Evolutionary conservation across 2,329 filamentous ascomycete species (phyloP).

Genomic region (Botrytis tulipae): DNA sequence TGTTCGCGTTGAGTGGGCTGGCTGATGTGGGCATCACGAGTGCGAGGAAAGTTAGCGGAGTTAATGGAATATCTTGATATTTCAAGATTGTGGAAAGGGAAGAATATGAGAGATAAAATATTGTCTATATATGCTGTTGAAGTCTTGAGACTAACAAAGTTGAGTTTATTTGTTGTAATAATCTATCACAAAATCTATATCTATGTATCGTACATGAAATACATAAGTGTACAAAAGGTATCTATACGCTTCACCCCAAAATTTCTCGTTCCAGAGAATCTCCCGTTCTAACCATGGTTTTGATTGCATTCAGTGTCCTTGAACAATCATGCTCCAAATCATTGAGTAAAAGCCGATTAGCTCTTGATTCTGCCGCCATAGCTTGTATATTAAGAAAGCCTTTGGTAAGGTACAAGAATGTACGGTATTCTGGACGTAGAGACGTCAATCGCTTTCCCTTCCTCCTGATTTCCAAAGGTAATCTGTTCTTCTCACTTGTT

Average conservation of each 20-base stretch:
- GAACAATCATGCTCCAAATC: conserved; percentile 35
- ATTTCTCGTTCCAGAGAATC: conserved; percentile 31
- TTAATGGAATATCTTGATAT: conserved; percentile 2
- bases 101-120: not conserved
- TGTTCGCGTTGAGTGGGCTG: conserved; percentile 30
- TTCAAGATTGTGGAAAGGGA: not conserved
- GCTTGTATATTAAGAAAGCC: conserved; percentile 35
- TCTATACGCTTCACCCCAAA: conserved; percentile 15
- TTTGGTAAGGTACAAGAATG: conserved; percentile 35
- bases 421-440: conserved; percentile 35
- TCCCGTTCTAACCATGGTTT: conserved; percentile 34
- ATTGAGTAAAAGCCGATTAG: conserved; percentile 29
- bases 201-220: conserved; percentile 4
- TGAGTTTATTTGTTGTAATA: conserved; percentile 5
- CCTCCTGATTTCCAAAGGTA: conserved; percentile 32
- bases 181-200: not conserved
- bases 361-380: conserved; percentile 32
- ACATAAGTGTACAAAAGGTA: not conserved
- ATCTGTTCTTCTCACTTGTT: conserved; percentile 29
- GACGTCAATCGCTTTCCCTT: conserved; percentile 27
- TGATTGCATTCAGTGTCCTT: conserved; percentile 35
- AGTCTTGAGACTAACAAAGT: not conserved
- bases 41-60: conserved; percentile 23
- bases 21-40: conserved; percentile 33
- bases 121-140: not conserved